A percentile compares a stretch with the other conserved stretches of the same genome.
Conservation (phyloP, 305 asterid species). For the Andrographis paniculata region DNA sequence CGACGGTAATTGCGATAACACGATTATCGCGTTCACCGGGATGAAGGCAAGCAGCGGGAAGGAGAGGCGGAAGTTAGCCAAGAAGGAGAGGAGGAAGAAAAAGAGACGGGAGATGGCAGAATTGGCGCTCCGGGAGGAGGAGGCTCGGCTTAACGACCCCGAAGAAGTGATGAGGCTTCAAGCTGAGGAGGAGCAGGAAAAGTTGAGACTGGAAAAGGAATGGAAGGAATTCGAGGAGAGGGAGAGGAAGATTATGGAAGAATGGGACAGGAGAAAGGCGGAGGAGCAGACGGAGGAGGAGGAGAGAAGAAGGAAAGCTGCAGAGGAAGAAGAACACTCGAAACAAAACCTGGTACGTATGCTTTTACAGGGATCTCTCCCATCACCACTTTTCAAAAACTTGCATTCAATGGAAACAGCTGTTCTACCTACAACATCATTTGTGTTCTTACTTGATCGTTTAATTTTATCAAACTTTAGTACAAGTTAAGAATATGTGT, state of each 20-base stretch:
- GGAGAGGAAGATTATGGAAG: constrained; percentile 68
- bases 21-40: too few relatives aligned
- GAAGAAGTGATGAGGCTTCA: constrained; percentile 61
- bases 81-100: constrained; percentile 88
- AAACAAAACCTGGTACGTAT: constrained; percentile 37
- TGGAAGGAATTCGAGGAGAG: constrained; percentile 70
- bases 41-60: constrained; percentile 37
- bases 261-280: constrained; percentile 46
- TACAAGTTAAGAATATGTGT: too few relatives aligned
- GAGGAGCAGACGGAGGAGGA: constrained; percentile 44
- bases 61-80: constrained; percentile 68
- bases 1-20: constrained; percentile 13
- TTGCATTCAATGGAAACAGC: too few relatives aligned
- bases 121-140: constrained; percentile 60
- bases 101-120: constrained; percentile 75
- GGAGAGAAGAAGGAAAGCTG: constrained; percentile 41
- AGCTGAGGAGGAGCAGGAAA: constrained; percentile 70
- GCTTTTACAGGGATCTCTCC: background rate
- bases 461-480: too few relatives aligned
- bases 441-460: too few relatives aligned
- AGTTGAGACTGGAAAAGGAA: constrained; percentile 55
- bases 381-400: background rate
- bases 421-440: too few relatives aligned
- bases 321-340: constrained; percentile 34
- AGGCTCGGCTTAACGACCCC: constrained; percentile 63